These are phyloP conservation scores for Nitzschia inconspicua DNA, from an alignment of 108 stramenopile species.

Conservation along the genomic window DNA sequence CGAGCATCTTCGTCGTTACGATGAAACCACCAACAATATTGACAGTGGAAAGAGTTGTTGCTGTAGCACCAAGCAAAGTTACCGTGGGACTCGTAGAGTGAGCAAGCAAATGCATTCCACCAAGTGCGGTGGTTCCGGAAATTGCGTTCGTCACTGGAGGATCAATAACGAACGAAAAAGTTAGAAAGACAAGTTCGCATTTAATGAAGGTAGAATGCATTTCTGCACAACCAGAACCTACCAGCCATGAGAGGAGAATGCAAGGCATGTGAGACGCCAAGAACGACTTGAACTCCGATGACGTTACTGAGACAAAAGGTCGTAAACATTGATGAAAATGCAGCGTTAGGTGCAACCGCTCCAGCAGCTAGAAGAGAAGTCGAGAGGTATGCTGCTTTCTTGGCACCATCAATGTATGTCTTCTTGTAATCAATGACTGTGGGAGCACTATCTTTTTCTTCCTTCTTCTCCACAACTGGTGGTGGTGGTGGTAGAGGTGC, in stretches of 20 bases:
- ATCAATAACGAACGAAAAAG: no score
- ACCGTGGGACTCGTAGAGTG: slow-evolving; percentile 66
- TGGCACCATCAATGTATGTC: slow-evolving; percentile 69
- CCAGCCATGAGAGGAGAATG: slow-evolving; percentile 99
- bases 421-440: slow-evolving; percentile 72
- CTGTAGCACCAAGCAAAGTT: slow-evolving; percentile 82
- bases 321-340: slow-evolving; percentile 92
- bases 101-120: slow-evolving; percentile 95
- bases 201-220: not conserved
- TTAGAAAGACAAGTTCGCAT: not conserved
- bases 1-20: slow-evolving; percentile 98
- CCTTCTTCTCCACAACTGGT: slow-evolving; percentile 55
- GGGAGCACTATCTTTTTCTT: slow-evolving; percentile 36
- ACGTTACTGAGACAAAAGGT: slow-evolving; percentile 94
- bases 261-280: slow-evolving; percentile 95
- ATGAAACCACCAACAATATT: slow-evolving; percentile 96
- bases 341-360: slow-evolving; percentile 86
- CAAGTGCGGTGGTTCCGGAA: slow-evolving; percentile 96
- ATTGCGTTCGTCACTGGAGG: slow-evolving; percentile 97
- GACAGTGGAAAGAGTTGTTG: slow-evolving; percentile 90
- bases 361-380: slow-evolving; percentile 83
- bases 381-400: slow-evolving; percentile 63
- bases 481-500: slow-evolving; percentile 83
- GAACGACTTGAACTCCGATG: slow-evolving; percentile 94
- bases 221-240: no score